Evolutionary conservation across 1,284 basidiomycete species (phyloP).

Genomic region (Ustilago esculenta): DNA sequence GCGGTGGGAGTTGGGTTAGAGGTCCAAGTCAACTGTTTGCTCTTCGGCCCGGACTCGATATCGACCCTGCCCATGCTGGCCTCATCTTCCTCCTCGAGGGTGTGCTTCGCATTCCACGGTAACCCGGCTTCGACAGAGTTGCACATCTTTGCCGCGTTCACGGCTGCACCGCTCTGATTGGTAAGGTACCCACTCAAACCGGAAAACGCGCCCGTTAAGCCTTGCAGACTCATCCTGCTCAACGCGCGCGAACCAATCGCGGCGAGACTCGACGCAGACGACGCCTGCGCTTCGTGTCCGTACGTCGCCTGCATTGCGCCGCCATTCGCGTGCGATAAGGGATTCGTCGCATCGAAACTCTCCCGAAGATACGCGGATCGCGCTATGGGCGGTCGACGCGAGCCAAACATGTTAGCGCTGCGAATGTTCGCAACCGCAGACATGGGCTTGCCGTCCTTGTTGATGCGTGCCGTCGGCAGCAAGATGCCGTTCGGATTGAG

Average conservation of each 20-base stretch:
- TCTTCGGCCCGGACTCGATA: no score
- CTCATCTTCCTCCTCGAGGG: conserved; percentile 1
- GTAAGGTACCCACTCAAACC: conserved; percentile 54
- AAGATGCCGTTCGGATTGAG: conserved; percentile 27
- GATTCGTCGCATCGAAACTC: conserved; percentile 33
- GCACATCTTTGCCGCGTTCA: conserved; percentile 49
- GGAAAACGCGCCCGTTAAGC: conserved; percentile 49
- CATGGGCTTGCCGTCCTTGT: conserved; percentile 31
- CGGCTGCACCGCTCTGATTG: conserved; percentile 35
- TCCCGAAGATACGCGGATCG: conserved; percentile 50
- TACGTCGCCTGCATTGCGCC: conserved; percentile 2
- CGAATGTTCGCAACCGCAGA: not conserved
- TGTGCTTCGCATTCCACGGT: no score
- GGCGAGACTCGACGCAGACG: conserved; percentile 25
- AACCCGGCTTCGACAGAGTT: no score
- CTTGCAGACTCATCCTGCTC: conserved; percentile 50
- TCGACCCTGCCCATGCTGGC: no score
- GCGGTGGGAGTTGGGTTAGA: no score
- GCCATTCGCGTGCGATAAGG: not conserved
- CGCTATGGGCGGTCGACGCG: conserved; percentile 46
- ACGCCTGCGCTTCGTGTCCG: conserved; percentile 20
- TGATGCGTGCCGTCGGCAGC: conserved; percentile 26
- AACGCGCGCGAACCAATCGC: conserved; percentile 40
- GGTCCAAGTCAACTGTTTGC: no score
- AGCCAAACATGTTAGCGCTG: conserved; percentile 24